Evolutionary conservation across 352 stramenopile genomes (phyloP).

Genomic region (Pythium coloratum): DNA sequence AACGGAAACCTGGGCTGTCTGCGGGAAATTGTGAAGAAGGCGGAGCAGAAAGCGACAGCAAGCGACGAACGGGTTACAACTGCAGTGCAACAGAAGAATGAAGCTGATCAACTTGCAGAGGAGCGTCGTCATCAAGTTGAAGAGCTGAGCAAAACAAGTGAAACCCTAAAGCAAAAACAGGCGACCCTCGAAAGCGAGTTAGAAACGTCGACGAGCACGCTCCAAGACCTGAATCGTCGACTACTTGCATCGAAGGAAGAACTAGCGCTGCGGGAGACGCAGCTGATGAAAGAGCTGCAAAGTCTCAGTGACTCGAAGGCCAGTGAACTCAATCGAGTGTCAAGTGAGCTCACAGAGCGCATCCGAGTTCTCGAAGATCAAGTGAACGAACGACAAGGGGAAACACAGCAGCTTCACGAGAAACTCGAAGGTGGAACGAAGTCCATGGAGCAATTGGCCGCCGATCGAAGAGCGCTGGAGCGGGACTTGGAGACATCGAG

Average conservation of each 20-base stretch:
- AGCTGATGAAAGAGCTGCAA: slow-evolving; percentile 4
- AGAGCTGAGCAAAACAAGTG: neutral
- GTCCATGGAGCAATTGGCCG: slow-evolving; percentile 24
- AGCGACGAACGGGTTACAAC: slow-evolving; percentile 35
- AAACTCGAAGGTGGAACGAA: slow-evolving; percentile 13
- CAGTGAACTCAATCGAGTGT: slow-evolving; percentile 15
- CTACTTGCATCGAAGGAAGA: slow-evolving; percentile 7
- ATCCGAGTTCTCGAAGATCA: slow-evolving; percentile 18
- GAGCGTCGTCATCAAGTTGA: slow-evolving; percentile 1
- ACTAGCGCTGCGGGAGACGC: slow-evolving; percentile 3
- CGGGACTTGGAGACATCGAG: slow-evolving; percentile 33
- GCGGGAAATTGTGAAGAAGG: slow-evolving; percentile 44
- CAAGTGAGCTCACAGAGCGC: slow-evolving; percentile 7
- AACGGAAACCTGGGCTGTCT: slow-evolving; percentile 69
- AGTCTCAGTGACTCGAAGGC: slow-evolving; percentile 6
- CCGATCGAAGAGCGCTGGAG: slow-evolving; percentile 35
- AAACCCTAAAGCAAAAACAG: neutral
- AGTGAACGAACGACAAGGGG: slow-evolving; percentile 11
- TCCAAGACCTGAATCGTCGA: slow-evolving; percentile 5
- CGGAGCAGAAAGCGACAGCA: slow-evolving; percentile 31
- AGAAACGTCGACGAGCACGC: neutral
- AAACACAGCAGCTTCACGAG: slow-evolving; percentile 17
- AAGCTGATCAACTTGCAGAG: neutral
- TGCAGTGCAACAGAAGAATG: slow-evolving; percentile 7
- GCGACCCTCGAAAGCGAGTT: slow-evolving; percentile 15